Conservation (phyloP, 129 eudicot species). For the Pittosporum tobira region DNA sequence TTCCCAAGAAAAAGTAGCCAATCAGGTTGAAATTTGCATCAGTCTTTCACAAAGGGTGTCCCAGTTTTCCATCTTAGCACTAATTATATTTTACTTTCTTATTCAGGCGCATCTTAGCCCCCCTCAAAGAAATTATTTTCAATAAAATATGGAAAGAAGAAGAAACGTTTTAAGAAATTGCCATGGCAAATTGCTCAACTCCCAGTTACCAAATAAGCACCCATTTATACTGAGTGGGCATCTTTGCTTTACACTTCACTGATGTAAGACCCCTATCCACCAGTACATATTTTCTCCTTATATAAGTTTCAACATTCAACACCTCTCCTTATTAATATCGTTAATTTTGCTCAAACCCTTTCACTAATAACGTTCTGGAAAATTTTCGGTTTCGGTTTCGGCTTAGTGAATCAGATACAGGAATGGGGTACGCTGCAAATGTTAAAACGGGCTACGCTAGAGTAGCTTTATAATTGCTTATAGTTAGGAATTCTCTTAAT, state of each 20-base stretch:
- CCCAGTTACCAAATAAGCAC: conserved; percentile 24
- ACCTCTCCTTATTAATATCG: neutral
- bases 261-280: conserved; percentile 11
- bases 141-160: neutral
- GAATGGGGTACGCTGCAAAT: neutral
- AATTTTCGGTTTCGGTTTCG: neutral
- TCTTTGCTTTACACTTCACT: conserved; percentile 25
- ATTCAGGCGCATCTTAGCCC: conserved; percentile 13
- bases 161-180: conserved; percentile 8
- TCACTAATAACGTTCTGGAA: too few relatives aligned
- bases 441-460: too few relatives aligned
- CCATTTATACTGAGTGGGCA: conserved; percentile 26
- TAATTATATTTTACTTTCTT: neutral
- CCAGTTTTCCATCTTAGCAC: conserved; percentile 4
- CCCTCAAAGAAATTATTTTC: neutral
- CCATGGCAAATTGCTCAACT: conserved; percentile 14
- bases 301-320: neutral
- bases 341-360: neutral
- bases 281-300: conserved; percentile 12
- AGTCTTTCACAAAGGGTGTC: neutral
- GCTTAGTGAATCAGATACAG: neutral
- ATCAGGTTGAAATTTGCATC: neutral
- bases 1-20: neutral
- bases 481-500: too few relatives aligned
- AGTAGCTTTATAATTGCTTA: too few relatives aligned